These are phyloP conservation scores for Candida glucosophila DNA, from an alignment of 1,139 yeast genomes.

Conservation along the genomic window DNA sequence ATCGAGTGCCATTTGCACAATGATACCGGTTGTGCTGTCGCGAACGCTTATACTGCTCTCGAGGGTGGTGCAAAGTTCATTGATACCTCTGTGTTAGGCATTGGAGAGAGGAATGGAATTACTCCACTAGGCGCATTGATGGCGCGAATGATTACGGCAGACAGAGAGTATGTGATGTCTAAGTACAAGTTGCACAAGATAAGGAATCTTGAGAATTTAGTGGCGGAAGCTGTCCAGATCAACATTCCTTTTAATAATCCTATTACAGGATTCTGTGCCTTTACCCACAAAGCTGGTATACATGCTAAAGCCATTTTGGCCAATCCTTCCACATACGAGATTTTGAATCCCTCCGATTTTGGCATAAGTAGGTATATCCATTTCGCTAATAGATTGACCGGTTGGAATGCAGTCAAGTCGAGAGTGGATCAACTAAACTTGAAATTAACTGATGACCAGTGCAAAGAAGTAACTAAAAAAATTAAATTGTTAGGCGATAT, in stretches of 20 bases:
- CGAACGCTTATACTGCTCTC: constrained; percentile 94
- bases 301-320: constrained; percentile 98
- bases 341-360: constrained; percentile 87
- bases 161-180: constrained; percentile 90
- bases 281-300: constrained; percentile 98
- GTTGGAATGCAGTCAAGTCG: constrained; percentile 98
- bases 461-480: constrained; percentile 89
- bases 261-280: constrained; percentile 98
- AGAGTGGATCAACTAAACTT: constrained; percentile 96
- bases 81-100: constrained; percentile 93
- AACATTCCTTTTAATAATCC: constrained; percentile 98
- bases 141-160: constrained; percentile 99
- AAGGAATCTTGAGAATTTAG: constrained; percentile 90
- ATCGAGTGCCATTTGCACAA: constrained; percentile 99
- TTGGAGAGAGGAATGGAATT: constrained; percentile 98
- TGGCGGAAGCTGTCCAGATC: constrained; percentile 95
- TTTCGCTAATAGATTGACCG: constrained; percentile 95
- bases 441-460: constrained; percentile 82
- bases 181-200: constrained; percentile 94
- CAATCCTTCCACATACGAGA: constrained; percentile 96
- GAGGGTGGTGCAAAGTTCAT: constrained; percentile 97
- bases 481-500: constrained; percentile 93
- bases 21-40: constrained; percentile 98
- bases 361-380: constrained; percentile 94
- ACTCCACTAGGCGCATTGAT: constrained; percentile 95